Conservation (phyloP, 2,329 filamentous ascomycete genomes). For the Dactylellina leptospora region DNA sequence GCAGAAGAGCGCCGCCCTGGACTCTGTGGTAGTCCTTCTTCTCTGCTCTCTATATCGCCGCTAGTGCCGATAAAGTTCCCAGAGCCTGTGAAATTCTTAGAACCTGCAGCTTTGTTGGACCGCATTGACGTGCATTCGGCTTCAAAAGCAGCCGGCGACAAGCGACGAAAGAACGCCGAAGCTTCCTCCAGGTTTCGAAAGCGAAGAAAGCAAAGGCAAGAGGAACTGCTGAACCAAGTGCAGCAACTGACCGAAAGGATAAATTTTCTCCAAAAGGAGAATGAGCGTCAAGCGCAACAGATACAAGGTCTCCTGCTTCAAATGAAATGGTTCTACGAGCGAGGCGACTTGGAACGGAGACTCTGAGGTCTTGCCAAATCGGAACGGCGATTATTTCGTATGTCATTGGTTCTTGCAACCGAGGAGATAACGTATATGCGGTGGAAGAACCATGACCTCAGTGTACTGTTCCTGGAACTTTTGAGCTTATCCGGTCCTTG, state of each 20-base stretch:
- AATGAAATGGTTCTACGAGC: not conserved
- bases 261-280: not conserved
- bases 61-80: constrained; percentile 1
- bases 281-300: not conserved
- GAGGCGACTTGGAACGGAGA: constrained; percentile 1
- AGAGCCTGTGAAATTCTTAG: constrained; percentile 1
- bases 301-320: not conserved
- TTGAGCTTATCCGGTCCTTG: not conserved
- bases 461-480: constrained; percentile 1
- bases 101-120: not conserved
- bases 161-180: not conserved
- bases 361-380: constrained; percentile 1
- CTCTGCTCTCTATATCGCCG: not conserved
- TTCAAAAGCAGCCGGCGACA: constrained; percentile 1
- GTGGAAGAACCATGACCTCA: constrained; percentile 1
- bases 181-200: not conserved
- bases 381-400: constrained; percentile 2
- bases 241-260: not conserved
- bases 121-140: not conserved
- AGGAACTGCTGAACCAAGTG: not conserved
- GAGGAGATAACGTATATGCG: constrained; percentile 4
- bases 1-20: constrained; percentile 3
- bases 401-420: constrained; percentile 6
- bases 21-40: not conserved
- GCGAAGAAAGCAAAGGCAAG: not conserved